Conservation (phyloP, 1,139 yeast species). For the Eremothecium sinecaudum region DNA sequence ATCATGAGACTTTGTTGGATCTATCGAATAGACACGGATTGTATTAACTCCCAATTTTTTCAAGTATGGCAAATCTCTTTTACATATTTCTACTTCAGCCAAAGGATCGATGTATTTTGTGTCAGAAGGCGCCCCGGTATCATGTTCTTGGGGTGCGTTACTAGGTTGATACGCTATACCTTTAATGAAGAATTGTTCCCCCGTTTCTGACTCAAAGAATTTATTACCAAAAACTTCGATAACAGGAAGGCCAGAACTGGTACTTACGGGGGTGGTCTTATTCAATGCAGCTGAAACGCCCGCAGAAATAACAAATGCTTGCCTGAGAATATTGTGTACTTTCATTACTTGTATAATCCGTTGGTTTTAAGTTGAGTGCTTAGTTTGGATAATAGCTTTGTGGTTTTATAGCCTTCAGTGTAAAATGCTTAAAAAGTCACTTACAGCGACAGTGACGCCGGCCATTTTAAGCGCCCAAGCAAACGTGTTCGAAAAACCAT, state of each 20-base stretch:
- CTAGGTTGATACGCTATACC: slow-evolving; percentile 54
- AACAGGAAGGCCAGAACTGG: slow-evolving; percentile 16
- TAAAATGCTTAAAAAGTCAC: no score
- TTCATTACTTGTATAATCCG: neutral
- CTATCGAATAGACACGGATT: slow-evolving; percentile 47
- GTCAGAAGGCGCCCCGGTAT: slow-evolving; percentile 18
- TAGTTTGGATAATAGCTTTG: slow-evolving; percentile 1
- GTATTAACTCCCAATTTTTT: slow-evolving; percentile 43
- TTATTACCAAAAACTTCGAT: slow-evolving; percentile 40
- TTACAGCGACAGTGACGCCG: no score
- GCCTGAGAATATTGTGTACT: neutral
- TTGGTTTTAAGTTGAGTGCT: no score
- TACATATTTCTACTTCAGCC: slow-evolving; percentile 39
- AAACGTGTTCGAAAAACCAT: no score
- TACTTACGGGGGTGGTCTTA: neutral
- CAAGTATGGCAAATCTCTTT: slow-evolving; percentile 43
- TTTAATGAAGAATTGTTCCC: slow-evolving; percentile 45
- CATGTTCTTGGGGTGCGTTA: slow-evolving; percentile 27
- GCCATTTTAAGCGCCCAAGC: no score
- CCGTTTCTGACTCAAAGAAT: slow-evolving; percentile 37
- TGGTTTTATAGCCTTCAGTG: slow-evolving; percentile 3
- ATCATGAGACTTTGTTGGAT: slow-evolving; percentile 44
- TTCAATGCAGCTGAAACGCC: slow-evolving; percentile 4
- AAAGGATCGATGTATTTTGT: slow-evolving; percentile 45
- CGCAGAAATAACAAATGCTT: slow-evolving; percentile 2